phyloP scores from a whole-genome alignment of 129 eudicot genomes.

The Smallanthus sonchifolius region DNA sequence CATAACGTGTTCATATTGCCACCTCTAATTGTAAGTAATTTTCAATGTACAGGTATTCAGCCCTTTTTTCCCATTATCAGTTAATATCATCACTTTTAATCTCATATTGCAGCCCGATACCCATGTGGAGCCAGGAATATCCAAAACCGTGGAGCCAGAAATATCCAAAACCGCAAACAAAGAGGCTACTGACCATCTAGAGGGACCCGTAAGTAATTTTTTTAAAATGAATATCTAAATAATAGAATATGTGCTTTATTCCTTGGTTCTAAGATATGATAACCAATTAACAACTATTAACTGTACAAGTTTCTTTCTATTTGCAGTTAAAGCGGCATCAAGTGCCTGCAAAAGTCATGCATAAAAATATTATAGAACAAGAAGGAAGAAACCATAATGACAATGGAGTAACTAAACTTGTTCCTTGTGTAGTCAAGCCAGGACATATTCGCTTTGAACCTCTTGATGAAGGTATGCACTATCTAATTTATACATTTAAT shows the following conservation, averaged over 20 bases:
- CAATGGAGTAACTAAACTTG: constrained; percentile 42
- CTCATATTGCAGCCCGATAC: constrained; percentile 33
- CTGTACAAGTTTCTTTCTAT: constrained; percentile 4
- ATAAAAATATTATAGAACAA: constrained; percentile 13
- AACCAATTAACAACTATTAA: neutral
- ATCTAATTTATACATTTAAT: neutral
- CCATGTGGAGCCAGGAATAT: constrained; percentile 35
- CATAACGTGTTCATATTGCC: neutral
- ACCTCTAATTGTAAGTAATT: neutral
- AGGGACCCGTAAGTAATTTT: constrained; percentile 40
- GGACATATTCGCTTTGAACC: constrained; percentile 94
- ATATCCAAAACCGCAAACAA: constrained; percentile 27
- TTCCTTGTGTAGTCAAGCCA: constrained; percentile 69
- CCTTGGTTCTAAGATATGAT: neutral
- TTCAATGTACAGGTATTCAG: neutral
- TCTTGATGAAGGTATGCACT: constrained; percentile 52
- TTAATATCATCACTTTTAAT: constrained; percentile 3
- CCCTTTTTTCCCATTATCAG: neutral
- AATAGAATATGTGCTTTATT: neutral
- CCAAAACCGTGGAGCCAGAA: constrained; percentile 35
- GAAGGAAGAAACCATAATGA: constrained; percentile 34
- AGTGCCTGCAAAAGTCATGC: constrained; percentile 20
- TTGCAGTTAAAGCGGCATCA: constrained; percentile 64
- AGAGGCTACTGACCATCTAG: constrained; percentile 32
- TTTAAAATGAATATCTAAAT: neutral